Evolutionary conservation across 2,329 filamentous ascomycete species (phyloP), one percentile per base, ranked within the genome.

Genomic region (Neonectria coccinea): DNA sequence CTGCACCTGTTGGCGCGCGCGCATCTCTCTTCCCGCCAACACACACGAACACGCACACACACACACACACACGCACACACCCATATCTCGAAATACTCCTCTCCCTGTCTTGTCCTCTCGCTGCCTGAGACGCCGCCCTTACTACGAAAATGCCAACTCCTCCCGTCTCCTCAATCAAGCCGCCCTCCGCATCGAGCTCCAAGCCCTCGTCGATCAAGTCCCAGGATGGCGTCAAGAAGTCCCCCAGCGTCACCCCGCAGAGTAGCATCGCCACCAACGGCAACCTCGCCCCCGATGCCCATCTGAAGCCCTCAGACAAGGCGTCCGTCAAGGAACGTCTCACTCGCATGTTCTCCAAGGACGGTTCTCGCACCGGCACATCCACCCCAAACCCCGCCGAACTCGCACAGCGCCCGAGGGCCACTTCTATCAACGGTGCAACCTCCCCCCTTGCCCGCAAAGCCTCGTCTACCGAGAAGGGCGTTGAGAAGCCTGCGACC

Each of bases 291-390:
- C 41, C 72, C 50, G 70, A 75, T 42, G 52, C 61, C 12, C 64
- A 70, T 42, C 47, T 74, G 45, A 71, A 73, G 48, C 67, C 74
- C 25, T 65, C 79, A 61, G 87, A 89, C 71, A 89, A 87, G 76
- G 76, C 84, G 2, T 88, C 87, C 14, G 87, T 90, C 78, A 90
- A 89, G 75, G 87, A 89, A 74, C 85, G 87, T 51, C 76, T 90
- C 61, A 86, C 87, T 44, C 85, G 88, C 80, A 90, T 90, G 84
- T 90, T 90, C 78, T 88, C 82, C 68, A 88, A 86, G 74, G 87
- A 89, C 58, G 74, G 81, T 20, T 71, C 76, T 44, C 79, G 77
- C 60, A 65, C 67, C 20, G 59, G 56, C 33, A 75, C 76, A 58
- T 69, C 79, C 41, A 77, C 78, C 48, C 79, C 79, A 33, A 76